A percentile compares a stretch with the other conserved stretches of the same genome.
phyloP scores from a whole-genome alignment of 1,284 basidiomycete species.

The Abortiporus biennis region DNA sequence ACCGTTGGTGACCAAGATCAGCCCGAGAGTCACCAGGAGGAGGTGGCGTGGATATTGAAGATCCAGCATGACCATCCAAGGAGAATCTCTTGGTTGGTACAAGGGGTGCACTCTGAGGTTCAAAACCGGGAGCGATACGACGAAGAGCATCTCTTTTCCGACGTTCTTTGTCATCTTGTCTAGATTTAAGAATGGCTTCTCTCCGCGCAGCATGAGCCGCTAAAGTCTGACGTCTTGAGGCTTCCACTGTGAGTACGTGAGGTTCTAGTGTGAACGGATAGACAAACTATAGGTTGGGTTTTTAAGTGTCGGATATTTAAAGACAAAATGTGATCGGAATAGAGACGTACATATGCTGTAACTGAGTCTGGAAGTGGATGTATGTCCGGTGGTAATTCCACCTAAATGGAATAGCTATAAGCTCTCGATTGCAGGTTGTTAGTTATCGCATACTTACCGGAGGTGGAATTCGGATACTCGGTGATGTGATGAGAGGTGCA shows the following conservation, averaged over 20 bases:
- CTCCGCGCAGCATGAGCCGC: slow-evolving; percentile 59
- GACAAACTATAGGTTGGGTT: slow-evolving; percentile 71
- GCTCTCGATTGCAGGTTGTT: slow-evolving; percentile 4
- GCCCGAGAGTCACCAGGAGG: slow-evolving; percentile 1
- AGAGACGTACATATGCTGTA: slow-evolving; percentile 69
- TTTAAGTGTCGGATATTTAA: not conserved
- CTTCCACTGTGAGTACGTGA: slow-evolving; percentile 70
- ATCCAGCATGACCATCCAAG: slow-evolving; percentile 9
- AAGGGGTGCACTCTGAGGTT: slow-evolving; percentile 49
- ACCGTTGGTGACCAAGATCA: slow-evolving; percentile 13
- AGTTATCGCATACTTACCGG: slow-evolving; percentile 42
- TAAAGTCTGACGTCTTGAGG: slow-evolving; percentile 61
- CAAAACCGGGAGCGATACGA: slow-evolving; percentile 70
- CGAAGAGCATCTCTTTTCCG: slow-evolving; percentile 71
- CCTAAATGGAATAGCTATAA: slow-evolving; percentile 35
- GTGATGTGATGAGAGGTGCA: slow-evolving; percentile 86
- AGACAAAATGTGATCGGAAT: not conserved
- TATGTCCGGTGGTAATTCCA: slow-evolving; percentile 81
- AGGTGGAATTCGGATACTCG: slow-evolving; percentile 79
- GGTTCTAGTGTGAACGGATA: slow-evolving; percentile 91
- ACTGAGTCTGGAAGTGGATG: slow-evolving; percentile 89
- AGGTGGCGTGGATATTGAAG: not conserved
- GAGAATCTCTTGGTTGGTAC: slow-evolving; percentile 37
- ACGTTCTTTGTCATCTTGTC: slow-evolving; percentile 75
- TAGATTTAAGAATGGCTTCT: slow-evolving; percentile 61